Evolutionary conservation across 225 moss, liverwort and hornwort genomes (phyloP).

Genomic region (Physcomitrium patens): DNA sequence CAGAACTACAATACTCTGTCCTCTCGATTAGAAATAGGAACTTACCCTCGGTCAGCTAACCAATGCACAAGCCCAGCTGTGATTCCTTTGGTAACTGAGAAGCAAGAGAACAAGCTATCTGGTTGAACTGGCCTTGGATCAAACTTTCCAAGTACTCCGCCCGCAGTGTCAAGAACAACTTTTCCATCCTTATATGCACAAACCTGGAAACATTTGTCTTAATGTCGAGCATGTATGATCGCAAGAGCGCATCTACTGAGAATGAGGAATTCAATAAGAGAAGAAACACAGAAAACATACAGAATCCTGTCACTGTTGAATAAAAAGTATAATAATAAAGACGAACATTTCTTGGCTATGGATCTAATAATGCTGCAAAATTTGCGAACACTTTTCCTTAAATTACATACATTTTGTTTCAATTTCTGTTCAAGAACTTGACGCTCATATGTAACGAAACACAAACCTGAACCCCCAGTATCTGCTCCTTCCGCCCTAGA

Average conservation of each 20-base stretch:
- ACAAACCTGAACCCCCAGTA: conserved; percentile 88
- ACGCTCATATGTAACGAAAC: background rate
- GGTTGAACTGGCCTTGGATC: conserved; percentile 95
- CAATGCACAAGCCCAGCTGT: conserved; percentile 92
- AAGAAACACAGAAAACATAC: no score
- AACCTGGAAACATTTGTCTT: conserved; percentile 51
- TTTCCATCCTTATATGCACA: conserved; percentile 94
- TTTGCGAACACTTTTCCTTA: background rate
- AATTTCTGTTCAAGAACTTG: background rate
- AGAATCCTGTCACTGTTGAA: background rate
- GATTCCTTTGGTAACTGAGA: conserved; percentile 86
- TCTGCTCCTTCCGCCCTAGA: conserved; percentile 70
- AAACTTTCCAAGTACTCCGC: conserved; percentile 90
- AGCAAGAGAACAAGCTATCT: conserved; percentile 93
- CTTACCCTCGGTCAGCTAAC: conserved; percentile 89
- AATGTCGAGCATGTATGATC: background rate
- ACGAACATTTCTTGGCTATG: background rate
- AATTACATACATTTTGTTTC: background rate
- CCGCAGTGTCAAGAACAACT: conserved; percentile 83
- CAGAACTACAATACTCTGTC: no score
- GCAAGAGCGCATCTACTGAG: background rate
- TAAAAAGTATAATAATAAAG: background rate
- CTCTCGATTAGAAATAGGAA: conserved; percentile 6
- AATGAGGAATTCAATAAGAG: background rate
- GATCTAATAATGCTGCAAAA: background rate